phyloP scores from a whole-genome alignment of 2,329 filamentous ascomycete genomes.

The Fusarium ramigenum region DNA sequence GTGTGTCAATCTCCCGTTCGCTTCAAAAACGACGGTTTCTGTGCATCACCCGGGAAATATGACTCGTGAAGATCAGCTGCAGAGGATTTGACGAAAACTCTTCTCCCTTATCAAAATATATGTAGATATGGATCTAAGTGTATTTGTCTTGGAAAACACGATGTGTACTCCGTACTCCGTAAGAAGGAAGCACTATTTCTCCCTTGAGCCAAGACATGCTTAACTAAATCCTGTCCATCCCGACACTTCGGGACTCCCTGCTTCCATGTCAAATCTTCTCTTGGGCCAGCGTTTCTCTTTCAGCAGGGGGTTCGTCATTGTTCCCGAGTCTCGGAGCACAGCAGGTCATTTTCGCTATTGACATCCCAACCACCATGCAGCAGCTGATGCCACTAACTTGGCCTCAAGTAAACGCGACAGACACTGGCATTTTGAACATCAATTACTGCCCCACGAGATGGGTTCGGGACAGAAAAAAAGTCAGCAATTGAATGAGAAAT shows the following conservation, averaged over 20 bases:
- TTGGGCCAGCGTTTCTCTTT: neutral
- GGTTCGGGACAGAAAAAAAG: neutral
- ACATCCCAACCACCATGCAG: neutral
- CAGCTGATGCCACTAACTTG: neutral
- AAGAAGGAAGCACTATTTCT: neutral
- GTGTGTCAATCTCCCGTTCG: slow-evolving; percentile 33
- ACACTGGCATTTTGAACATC: neutral
- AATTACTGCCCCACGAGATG: neutral
- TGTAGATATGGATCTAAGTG: neutral
- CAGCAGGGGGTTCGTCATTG: slow-evolving; percentile 22
- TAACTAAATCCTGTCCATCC: slow-evolving; percentile 12
- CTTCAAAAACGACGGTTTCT: neutral
- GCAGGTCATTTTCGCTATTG: neutral
- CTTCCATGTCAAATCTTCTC: slow-evolving; percentile 4
- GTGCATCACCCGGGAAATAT: neutral
- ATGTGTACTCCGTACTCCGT: no score
- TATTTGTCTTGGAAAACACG: neutral
- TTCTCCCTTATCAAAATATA: neutral
- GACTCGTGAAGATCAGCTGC: neutral
- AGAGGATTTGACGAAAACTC: neutral
- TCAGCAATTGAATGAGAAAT: no score
- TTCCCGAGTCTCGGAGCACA: neutral
- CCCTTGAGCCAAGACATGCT: slow-evolving; percentile 1
- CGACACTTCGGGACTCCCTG: slow-evolving; percentile 37
- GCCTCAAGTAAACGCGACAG: neutral